Evolutionary conservation across 805 yeast genomes (phyloP), one percentile per base, ranked within the genome.

Genomic region (Sugiyamaella americana): DNA sequence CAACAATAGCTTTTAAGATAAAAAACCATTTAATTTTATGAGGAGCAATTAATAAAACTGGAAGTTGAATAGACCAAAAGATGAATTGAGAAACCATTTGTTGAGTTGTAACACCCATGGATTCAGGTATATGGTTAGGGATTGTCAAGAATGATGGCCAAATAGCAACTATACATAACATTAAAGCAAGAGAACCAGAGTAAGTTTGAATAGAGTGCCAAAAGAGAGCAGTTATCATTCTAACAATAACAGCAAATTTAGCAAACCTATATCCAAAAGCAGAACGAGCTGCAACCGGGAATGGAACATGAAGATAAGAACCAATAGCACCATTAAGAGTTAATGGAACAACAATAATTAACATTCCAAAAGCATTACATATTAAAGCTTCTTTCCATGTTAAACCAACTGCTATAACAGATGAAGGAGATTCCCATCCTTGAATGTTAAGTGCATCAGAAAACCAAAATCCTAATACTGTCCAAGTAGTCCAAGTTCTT

Each of bases 21-120:
- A 87, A 88, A 55, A 88, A 72, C 66, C 86, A 89, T 60, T 91
- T 78, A 47, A 88, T 78, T 44, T 75, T 74, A 58, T 88, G 94
- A 18, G 95, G 95, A 44, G 80, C 81, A 56, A 87, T 74, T 73
- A 84, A 81, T 54, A 88, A 73, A 54, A 83, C 81, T 4, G 96
- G 96, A 49, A 88, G 73, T 46, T 87, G 82, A 48, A 76, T 71
- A 10, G 84, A 67, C 89, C 95, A 88, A 65, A 83, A 87, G 41
- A 88, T 66, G 66, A 88, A 86, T 75, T 63, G 82, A 82, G 2
- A 89, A 76, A 10, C 87, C 78, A 26, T 84, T 76, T 45, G 80
- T 79, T 18, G 80, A 70, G 50, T 70, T 72, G 61, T 55, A 29
- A 39, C 70, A 66, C 85, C 82, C 53, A 87, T 73, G 54, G 83